A percentile compares a stretch with the other conserved stretches of the same genome.
Conservation (phyloP, 2,329 filamentous ascomycete species). For the Neoarthrinium moseri region DNA sequence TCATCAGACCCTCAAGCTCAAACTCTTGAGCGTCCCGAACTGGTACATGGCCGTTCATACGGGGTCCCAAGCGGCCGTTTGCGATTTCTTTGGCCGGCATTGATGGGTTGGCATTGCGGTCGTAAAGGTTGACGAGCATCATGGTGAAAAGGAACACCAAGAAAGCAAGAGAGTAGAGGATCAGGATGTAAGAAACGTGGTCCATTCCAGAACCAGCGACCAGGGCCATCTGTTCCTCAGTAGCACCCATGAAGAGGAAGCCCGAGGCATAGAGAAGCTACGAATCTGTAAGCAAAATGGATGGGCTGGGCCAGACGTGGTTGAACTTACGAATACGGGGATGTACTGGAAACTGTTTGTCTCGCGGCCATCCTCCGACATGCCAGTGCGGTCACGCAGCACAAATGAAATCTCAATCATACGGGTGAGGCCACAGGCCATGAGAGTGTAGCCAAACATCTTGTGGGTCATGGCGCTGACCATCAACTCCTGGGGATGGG, state of each 20-base stretch:
- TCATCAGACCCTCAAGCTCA: constrained; percentile 86
- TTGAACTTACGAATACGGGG: constrained; percentile 67
- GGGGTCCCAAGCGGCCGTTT: constrained; percentile 37
- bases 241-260: constrained; percentile 96
- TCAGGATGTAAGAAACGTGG: constrained; percentile 88
- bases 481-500: constrained; percentile 80
- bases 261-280: constrained; percentile 88
- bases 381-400: constrained; percentile 66
- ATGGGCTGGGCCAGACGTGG: no score
- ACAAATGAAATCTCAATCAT: constrained; percentile 93
- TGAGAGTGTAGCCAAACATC: constrained; percentile 92
- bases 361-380: constrained; percentile 67
- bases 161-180: constrained; percentile 87
- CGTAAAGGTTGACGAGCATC: constrained; percentile 82
- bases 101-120: constrained; percentile 50
- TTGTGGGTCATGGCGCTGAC: constrained; percentile 85
- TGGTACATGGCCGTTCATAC: constrained; percentile 26
- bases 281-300: constrained; percentile 20
- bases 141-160: constrained; percentile 88
- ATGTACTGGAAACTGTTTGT: constrained; percentile 71
- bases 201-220: constrained; percentile 73
- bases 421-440: constrained; percentile 80
- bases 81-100: constrained; percentile 32
- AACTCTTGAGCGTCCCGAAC: constrained; percentile 86
- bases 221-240: constrained; percentile 90